These are phyloP conservation scores for Gliomastix tumulicola DNA, from an alignment of 2,329 filamentous ascomycete genomes.

Conservation along the genomic window DNA sequence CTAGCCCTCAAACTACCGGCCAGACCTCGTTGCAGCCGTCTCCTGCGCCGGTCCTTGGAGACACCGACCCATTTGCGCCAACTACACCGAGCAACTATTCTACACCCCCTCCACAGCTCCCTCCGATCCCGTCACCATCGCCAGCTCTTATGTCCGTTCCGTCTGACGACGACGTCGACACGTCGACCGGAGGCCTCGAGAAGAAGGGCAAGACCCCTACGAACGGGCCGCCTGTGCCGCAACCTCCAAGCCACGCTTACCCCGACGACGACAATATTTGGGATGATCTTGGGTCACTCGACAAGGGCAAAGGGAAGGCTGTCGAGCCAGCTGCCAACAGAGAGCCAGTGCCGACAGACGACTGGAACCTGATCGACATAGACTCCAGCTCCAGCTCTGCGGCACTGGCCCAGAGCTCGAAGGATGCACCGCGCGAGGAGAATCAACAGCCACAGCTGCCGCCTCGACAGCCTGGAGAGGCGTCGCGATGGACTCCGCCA, in stretches of 20 bases:
- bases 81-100: too few relatives aligned
- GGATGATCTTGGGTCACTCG: constrained; percentile 34
- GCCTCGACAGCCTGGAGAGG: constrained; percentile 19
- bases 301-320: constrained; percentile 33
- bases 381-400: constrained; percentile 11
- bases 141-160: constrained; percentile 21
- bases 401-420: constrained; percentile 1
- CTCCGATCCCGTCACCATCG: constrained; percentile 7
- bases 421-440: constrained; percentile 4
- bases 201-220: constrained; percentile 13
- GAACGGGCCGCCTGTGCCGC: background rate
- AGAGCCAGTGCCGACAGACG: constrained; percentile 21
- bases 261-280: constrained; percentile 24
- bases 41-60: too few relatives aligned
- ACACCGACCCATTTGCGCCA: too few relatives aligned
- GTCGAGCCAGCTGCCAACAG: constrained; percentile 4
- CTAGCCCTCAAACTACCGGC: too few relatives aligned
- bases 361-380: constrained; percentile 47
- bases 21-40: too few relatives aligned
- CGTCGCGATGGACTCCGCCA: constrained; percentile 27
- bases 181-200: constrained; percentile 26
- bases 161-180: constrained; percentile 24
- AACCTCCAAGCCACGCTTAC: constrained; percentile 9
- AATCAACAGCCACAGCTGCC: constrained; percentile 19
- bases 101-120: too few relatives aligned